phyloP scores from a whole-genome alignment of 2,329 filamentous ascomycete species.

The Cordyceps cateniannulata region DNA sequence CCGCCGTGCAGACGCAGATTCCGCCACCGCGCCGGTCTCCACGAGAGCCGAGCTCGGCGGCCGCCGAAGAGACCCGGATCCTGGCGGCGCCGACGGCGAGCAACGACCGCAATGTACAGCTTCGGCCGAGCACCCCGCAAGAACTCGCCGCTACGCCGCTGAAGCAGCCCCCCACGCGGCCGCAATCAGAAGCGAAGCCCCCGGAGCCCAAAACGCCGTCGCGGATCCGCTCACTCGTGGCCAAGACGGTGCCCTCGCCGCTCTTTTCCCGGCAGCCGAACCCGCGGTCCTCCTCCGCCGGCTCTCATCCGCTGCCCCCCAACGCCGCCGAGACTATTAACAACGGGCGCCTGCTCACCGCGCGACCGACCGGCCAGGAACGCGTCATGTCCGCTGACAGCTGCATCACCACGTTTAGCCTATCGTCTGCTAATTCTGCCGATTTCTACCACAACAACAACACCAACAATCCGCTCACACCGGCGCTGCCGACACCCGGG shows the following conservation, averaged over 20 bases:
- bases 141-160: not conserved
- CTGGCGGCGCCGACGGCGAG: not conserved
- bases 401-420: slow-evolving; percentile 27
- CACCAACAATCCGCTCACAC: too few species aligned
- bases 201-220: not conserved
- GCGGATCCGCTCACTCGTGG: not conserved
- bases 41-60: too few species aligned
- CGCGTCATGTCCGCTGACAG: slow-evolving; percentile 25
- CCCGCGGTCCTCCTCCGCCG: slow-evolving; percentile 8
- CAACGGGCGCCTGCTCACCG: not conserved
- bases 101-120: too few species aligned
- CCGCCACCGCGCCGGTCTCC: not conserved
- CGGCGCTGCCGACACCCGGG: slow-evolving; percentile 12
- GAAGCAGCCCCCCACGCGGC: not conserved
- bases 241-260: slow-evolving; percentile 12
- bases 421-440: slow-evolving; percentile 21
- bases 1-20: slow-evolving; percentile 5
- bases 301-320: not conserved
- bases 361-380: slow-evolving; percentile 13
- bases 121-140: not conserved
- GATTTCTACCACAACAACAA: not conserved
- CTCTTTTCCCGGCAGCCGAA: slow-evolving; percentile 11
- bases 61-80: too few species aligned
- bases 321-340: not conserved
- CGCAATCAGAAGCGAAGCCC: too few species aligned